phyloP scores from a whole-genome alignment of 1,284 basidiomycete genomes.

The Tetrapyrgos nigripes region DNA sequence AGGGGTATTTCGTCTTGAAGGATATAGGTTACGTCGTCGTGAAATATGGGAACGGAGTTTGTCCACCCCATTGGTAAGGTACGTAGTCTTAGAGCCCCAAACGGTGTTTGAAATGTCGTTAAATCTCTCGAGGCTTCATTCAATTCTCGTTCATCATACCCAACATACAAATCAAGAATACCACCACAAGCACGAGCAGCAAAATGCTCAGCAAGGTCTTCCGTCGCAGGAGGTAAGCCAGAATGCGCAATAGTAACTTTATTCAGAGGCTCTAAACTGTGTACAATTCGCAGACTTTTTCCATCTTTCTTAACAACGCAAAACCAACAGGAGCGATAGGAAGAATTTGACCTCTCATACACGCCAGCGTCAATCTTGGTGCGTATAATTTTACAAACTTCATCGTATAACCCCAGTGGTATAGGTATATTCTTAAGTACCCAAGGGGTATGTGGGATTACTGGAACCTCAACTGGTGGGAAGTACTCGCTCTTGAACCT shows the following conservation, averaged over 20 bases:
- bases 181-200: conserved; percentile 34
- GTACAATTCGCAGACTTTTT: conserved; percentile 29
- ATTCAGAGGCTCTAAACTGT: conserved; percentile 40
- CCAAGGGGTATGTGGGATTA: conserved; percentile 42
- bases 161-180: conserved; percentile 26
- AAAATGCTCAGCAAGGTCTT: conserved; percentile 38
- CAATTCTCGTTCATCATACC: conserved; percentile 22
- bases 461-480: conserved; percentile 37
- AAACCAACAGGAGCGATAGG: conserved; percentile 20
- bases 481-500: conserved; percentile 41
- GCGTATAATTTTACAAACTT: conserved; percentile 38
- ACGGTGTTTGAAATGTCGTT: conserved; percentile 29
- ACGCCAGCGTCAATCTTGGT: conserved; percentile 24
- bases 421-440: conserved; percentile 44
- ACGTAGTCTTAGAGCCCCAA: conserved; percentile 23
- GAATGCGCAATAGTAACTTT: conserved; percentile 40
- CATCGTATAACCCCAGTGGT: conserved; percentile 40
- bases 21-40: conserved; percentile 34
- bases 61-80: conserved; percentile 47
- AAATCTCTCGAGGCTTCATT: conserved; percentile 20
- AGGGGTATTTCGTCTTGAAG: conserved; percentile 38
- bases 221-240: conserved; percentile 36
- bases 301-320: conserved; percentile 19
- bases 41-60: conserved; percentile 35
- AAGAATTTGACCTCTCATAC: conserved; percentile 6